Evolutionary conservation across 2,329 filamentous ascomycete genomes (phyloP), one percentile per base, ranked within the genome.

Genomic region (Claviceps pusilla): DNA sequence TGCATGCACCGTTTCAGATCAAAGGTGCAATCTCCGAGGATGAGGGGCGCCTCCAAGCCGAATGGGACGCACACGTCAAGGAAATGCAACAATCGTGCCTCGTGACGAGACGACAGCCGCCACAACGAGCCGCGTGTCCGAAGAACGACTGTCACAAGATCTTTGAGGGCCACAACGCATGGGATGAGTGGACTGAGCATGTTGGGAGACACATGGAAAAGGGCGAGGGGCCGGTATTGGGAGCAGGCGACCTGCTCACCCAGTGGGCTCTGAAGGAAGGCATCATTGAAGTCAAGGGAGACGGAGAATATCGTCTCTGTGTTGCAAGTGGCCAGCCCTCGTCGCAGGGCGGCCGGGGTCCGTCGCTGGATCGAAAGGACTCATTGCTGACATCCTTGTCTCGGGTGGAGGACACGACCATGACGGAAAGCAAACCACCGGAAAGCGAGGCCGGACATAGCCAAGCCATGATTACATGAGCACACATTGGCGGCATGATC

Each of bases 131-230:
- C 49, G 77, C 84, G 0, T 90, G 87, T 59, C 81, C 82, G 0
- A 82, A 82, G 60, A 72, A 76, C 0, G 87, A 88, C 60, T 97
- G 91, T 64, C 72, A 77, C 11, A 77, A 77, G 51, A 68, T 75
- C 0, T 96, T 95, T 62, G 76, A 82, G 54, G 89, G 88, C 0
- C 71, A 76, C 1, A 78, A 77, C 2, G 86, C 84, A 9, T 96
- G 91, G 91, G 88, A 95, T 55, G 83, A 89, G 60, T 87, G 89
- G 71, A 93, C 93, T 56, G 91, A 97, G 66, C 91, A 97, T 66
- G 84, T 96, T 0, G 90, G 90, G 1, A 77, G 85, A 49, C 91
- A 97, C 66, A 85, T 95, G 74, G 90, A 96, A 68, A 84, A 83
- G 59, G 79, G 79, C 7, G 80, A 84, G 57, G 80, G 77, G 3